phyloP scores from a whole-genome alignment of 192 early-diverging fungal species.

The Fimicolochytrium jonesii region DNA sequence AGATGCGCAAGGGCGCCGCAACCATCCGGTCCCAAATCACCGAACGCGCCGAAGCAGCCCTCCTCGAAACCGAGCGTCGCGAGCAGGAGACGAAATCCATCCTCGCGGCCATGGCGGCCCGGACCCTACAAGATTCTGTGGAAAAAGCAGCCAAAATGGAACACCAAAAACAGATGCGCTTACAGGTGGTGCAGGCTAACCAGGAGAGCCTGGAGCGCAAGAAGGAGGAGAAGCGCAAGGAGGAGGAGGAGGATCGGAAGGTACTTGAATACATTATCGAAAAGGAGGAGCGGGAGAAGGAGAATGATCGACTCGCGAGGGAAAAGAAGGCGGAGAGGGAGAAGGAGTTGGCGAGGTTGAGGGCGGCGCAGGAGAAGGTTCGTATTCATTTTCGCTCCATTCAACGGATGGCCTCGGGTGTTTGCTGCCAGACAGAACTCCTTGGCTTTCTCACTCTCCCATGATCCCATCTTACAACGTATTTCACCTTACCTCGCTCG shows the following conservation, averaged over 20 bases:
- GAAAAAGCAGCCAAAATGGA: conserved; percentile 47
- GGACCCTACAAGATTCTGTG: conserved; percentile 38
- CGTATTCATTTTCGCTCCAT: not conserved
- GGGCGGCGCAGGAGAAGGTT: conserved; percentile 56
- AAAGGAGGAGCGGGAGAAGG: conserved; percentile 52
- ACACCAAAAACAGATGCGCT: conserved; percentile 26
- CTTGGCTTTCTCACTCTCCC: too few species aligned
- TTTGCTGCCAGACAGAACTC: too few species aligned
- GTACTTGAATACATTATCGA: conserved; percentile 55
- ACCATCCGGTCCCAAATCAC: conserved; percentile 53
- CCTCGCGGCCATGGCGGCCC: conserved; percentile 44
- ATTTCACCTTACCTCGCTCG: too few species aligned
- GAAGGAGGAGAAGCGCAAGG: conserved; percentile 34
- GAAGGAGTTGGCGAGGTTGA: conserved; percentile 45
- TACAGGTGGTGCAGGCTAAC: conserved; percentile 51
- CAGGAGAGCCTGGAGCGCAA: conserved; percentile 45
- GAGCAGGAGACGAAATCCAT: conserved; percentile 60
- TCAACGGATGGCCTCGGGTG: too few species aligned
- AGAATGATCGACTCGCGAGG: conserved; percentile 41
- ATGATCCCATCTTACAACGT: too few species aligned
- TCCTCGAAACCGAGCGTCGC: conserved; percentile 49
- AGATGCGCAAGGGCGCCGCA: conserved; percentile 49
- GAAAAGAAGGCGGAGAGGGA: conserved; percentile 54
- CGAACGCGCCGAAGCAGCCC: conserved; percentile 50
- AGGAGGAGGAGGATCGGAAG: conserved; percentile 55